Percentiles rank a stretch among this genome's conserved stretches.
phyloP scores from a whole-genome alignment of 2,329 filamentous ascomycete species.

The Cladobotryum protrusum region DNA sequence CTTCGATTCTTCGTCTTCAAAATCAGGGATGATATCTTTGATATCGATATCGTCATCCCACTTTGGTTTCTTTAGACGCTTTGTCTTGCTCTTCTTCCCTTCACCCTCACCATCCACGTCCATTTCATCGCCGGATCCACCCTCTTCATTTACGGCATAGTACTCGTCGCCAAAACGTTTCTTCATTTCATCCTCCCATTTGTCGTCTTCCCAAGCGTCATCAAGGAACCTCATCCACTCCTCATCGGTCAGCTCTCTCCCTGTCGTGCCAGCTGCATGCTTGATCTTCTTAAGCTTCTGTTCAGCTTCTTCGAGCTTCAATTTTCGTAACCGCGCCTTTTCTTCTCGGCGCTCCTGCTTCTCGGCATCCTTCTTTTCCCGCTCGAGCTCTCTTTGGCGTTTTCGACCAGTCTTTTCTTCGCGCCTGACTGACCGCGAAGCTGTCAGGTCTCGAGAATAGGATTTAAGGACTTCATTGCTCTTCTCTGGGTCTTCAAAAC shows the following conservation, averaged over 20 bases:
- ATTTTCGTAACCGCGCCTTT: conserved; percentile 72
- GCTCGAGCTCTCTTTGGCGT: conserved; percentile 71
- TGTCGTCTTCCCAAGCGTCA: conserved; percentile 78
- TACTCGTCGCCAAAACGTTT: conserved; percentile 86
- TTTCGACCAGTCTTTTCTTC: conserved; percentile 74
- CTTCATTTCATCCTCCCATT: conserved; percentile 88
- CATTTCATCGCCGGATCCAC: conserved; percentile 57
- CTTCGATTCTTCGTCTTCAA: conserved; percentile 57
- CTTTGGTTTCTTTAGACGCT: conserved; percentile 52
- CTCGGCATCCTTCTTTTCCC: conserved; percentile 69
- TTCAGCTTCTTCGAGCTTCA: conserved; percentile 88
- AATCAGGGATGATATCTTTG: conserved; percentile 82
- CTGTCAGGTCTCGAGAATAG: conserved; percentile 80
- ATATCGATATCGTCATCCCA: conserved; percentile 99
- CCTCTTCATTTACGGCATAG: conserved; percentile 69
- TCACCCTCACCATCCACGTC: conserved; percentile 54
- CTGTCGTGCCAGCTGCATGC: conserved; percentile 74
- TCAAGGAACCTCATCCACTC: conserved; percentile 83
- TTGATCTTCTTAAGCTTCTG: conserved; percentile 83
- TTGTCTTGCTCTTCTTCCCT: conserved; percentile 36
- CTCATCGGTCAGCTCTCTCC: conserved; percentile 60
- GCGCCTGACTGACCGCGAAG: conserved; percentile 75
- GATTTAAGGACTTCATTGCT: conserved; percentile 83
- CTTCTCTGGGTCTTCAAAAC: conserved; percentile 86
- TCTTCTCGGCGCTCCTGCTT: conserved; percentile 72